Base-by-base conservation (phyloP, 352 stramenopile species). In the Phytophthora hibernalis region DNA sequence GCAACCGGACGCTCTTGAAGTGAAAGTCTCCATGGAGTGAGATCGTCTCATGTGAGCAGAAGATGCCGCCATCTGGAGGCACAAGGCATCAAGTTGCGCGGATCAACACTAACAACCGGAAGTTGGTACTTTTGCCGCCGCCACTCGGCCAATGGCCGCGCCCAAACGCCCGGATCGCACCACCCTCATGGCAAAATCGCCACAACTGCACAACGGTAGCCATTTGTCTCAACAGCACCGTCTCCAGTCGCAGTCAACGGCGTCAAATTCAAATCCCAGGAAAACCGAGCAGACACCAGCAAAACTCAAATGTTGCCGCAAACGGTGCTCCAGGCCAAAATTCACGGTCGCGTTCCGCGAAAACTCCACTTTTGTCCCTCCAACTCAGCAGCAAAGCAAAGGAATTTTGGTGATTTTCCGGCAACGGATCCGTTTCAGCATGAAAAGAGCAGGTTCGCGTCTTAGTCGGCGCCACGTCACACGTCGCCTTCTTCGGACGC, bases 321-420 rank as follows among this genome's bases (percentile, higher is more conserved):
- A 33, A 50, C 21, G 52, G 30, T 49, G 28, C 37, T n/a, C 37
- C 15, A 43, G 16, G 2, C 37, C 37, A 65, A 57, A 70, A 45
- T 54, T 65, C 50, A 21, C 30, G 13, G 20, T 44, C 52, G 43
- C 38, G 68, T 72, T 75, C 61, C 43, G 8, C 21, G 67, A 75
- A 71, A 57, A 38, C 65, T 54, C 44, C 60, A 49, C 28, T 43
- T 45, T 53, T 28, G 48, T 54, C 22, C 7, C 43, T 28, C 20
- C 22, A 51, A n/a, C 50, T 53, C 35, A 40, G 31, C 30, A 4
- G 35, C 51, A 61, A 31, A 48, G 28, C 37, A 59, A 18, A n/a
- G 18, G 30, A 65, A 59, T 54, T 69, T 63, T 68, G 60, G 24
- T 13, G 28, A 38, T 20, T 22, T 47, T 47, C 10, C 26, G 18